Evolutionary conservation across 192 early-diverging fungal species (phyloP), one percentile per base, ranked within the genome.

Genomic region (Backusella psychrophila): DNA sequence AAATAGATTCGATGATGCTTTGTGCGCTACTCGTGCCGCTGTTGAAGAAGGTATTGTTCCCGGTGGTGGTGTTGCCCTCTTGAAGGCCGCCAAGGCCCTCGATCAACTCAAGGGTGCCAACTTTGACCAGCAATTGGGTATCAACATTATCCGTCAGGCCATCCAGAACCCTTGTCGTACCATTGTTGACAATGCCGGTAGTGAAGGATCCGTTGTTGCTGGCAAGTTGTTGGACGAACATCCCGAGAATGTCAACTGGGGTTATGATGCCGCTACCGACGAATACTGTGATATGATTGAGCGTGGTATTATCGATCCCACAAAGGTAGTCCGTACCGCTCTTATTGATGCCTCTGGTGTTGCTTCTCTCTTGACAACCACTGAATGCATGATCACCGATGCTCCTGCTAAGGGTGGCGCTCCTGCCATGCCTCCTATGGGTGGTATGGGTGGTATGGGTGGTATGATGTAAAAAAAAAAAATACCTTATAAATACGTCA

Each of bases 31-130:
- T 29, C 96, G 97, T 77, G 97, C 97, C 46, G 98, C 98, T 68
- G 97, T 99, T 75, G 97, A 98, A 87, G 96, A 98, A 86, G 98
- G 98, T 80, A 98, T 99, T 80, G 93, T 99, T 38, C 98, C 98
- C 12, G 98, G 98, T 72, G 98, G 98, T 82, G 98, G 98, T 74
- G 93, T 94, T 39, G 97, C 97, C 23, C 90, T 99, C 72, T 89
- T 99, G 74, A 99, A 99, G 92, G 91, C 97, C 3, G 88, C 90
- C 80, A 92, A 92, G 84, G 81, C 94, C 78, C 90, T 99, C 29
- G 93, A 91, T 12, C 79, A 75, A 4, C 75, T 98, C 75, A 94
- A 96, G 89, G 91, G 92, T 67, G 94, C 89, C 31, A 99, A 97
- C 94, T 99, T 99, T 96, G 98, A 99, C 86, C 97, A 99, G 89